Base-by-base conservation (phyloP, 345 rosid species). In the Acer saccharum region DNA sequence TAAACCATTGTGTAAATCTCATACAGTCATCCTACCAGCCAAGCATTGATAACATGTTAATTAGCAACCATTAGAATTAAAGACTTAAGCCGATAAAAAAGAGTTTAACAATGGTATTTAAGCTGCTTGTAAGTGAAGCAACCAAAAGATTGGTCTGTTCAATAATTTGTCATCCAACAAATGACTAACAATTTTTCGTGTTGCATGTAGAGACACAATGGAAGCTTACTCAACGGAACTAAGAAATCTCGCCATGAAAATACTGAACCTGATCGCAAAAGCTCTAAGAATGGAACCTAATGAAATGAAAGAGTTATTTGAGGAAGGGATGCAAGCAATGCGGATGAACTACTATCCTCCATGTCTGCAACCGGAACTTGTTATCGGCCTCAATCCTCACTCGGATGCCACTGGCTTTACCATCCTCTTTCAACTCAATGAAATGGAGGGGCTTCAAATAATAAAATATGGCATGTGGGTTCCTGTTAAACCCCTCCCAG, bases 361-460 rank as follows among this genome's bases (percentile, higher is more conserved):
- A 14, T 85, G 90, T 60, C 84, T 85, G 2, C 81, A 83, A 74
- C 87, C 87, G 1, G 80, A 85, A 50, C 83, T 81, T 48, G 79
- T 77, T 2, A 78, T 80, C 4, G 88, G 88, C 21, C 79, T 80
- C 18, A 78, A 55, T 67, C 83, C 87, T 48, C 87, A 85, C 76
- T 85, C 84, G 3, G 78, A 82, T 12, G 23, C 65, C 6, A 14
- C 0, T 8, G 77, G 46, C 18, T 29, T 74, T 25, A 74, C 79
- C 13, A 73, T 81, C 32, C 81, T 78, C 14, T 55, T 77, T 63
- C 81, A 77, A 25, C n/a, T 78, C 21, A 82, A 74, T 29, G 81
- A 75, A 10, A 48, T 65, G n/a, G 79, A 74, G 20, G 84, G 79
- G 0, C 81, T 75, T 7, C 74, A 78, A 29, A 60, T 78, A 52